A percentile compares a stretch with the other conserved stretches of the same genome.
Conservation (phyloP, 2,329 filamentous ascomycete species). For the Raffaelea arxii region DNA sequence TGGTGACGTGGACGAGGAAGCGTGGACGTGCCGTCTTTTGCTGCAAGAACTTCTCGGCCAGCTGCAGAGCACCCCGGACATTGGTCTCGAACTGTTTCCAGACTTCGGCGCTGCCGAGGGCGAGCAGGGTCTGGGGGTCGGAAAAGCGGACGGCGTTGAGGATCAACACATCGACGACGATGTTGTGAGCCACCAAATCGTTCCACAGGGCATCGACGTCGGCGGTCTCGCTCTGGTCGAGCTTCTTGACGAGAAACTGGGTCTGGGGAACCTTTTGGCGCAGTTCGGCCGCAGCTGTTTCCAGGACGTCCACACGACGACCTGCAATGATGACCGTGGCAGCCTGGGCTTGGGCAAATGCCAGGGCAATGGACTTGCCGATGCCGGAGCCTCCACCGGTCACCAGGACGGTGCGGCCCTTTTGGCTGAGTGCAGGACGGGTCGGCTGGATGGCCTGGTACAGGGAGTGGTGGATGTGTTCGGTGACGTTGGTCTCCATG, state of each 20-base stretch:
- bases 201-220: constrained; percentile 5
- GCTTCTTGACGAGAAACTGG: neutral
- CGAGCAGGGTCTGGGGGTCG: constrained; percentile 3
- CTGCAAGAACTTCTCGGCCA: constrained; percentile 11
- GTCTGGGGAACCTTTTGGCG: constrained; percentile 1
- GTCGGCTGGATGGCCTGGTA: constrained; percentile 28
- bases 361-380: constrained; percentile 9
- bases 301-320: constrained; percentile 6
- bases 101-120: constrained; percentile 8
- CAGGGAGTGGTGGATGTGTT: constrained; percentile 17
- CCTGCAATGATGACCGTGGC: constrained; percentile 8
- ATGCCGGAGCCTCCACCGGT: constrained; percentile 10
- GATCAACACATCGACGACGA: constrained; percentile 23
- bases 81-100: constrained; percentile 13
- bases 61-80: constrained; percentile 11
- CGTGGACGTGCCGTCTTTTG: constrained; percentile 5
- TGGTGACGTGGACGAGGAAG: constrained; percentile 7
- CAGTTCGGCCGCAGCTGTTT: constrained; percentile 1
- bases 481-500: constrained; percentile 3
- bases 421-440: constrained; percentile 27
- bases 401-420: constrained; percentile 26
- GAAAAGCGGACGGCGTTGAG: constrained; percentile 18
- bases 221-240: constrained; percentile 1
- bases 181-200: neutral
- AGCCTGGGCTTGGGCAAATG: constrained; percentile 6